These are phyloP conservation scores for Aspergillus ruber DNA, from an alignment of 2,329 filamentous ascomycete species.

Conservation along the genomic window DNA sequence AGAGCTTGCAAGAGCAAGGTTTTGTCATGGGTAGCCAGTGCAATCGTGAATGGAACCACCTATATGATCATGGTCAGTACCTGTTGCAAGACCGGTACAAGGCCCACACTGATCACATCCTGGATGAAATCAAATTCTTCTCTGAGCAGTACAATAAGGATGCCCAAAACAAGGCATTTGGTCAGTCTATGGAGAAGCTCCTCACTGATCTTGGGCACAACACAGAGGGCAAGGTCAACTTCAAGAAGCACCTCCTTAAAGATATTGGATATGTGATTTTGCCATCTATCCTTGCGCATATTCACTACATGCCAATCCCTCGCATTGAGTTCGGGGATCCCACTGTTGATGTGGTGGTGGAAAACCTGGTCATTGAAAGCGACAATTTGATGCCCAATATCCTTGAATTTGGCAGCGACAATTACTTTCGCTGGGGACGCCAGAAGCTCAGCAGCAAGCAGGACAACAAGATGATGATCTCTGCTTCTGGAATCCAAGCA, in stretches of 20 bases:
- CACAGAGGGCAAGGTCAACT: constrained; percentile 70
- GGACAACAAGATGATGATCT: constrained; percentile 77
- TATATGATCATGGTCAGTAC: constrained; percentile 80
- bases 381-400: constrained; percentile 96
- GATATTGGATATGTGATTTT: constrained; percentile 83
- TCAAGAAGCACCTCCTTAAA: constrained; percentile 90
- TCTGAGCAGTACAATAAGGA: constrained; percentile 85
- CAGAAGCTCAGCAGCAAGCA: constrained; percentile 76
- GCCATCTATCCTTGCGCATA: constrained; percentile 71
- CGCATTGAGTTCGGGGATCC: constrained; percentile 87
- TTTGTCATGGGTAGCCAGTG: constrained; percentile 79
- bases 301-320: constrained; percentile 86
- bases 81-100: constrained; percentile 86
- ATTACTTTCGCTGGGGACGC: constrained; percentile 91
- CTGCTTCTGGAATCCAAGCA: constrained; percentile 84
- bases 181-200: constrained; percentile 67
- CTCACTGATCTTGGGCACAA: constrained; percentile 89
- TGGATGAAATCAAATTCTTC: constrained; percentile 87
- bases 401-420: constrained; percentile 80
- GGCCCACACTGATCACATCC: constrained; percentile 73
- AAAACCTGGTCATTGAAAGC: constrained; percentile 91
- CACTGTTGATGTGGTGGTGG: constrained; percentile 78
- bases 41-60: constrained; percentile 70
- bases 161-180: constrained; percentile 76
- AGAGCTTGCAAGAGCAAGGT: constrained; percentile 79